Base-by-base conservation (phyloP, 1,284 basidiomycete species). In the Leccinum huronense region DNA sequence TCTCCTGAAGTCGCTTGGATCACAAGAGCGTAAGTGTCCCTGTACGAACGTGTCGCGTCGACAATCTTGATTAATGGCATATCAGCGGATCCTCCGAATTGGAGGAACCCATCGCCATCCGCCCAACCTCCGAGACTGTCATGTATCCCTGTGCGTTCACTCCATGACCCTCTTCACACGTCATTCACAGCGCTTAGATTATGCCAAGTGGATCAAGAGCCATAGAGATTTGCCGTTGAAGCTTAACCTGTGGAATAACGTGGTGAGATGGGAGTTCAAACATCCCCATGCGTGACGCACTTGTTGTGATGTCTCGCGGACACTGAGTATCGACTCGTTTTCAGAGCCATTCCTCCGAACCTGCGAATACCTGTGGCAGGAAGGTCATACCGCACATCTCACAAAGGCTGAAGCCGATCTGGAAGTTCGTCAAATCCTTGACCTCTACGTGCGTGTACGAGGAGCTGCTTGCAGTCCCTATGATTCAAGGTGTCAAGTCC, bases 221-320 rank as follows among this genome's bases (percentile, higher is more conserved):
- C 92, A 99, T 79, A 93, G 97, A 70, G 97, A 99, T 77, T 89
- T 99, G 60, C 97, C 97, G 6, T 82, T 99, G 71, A 97, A 97
- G 79, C 85, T 99, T 64, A 99, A 99, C 81, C 94, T 98, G 79
- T 99, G 97, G 97, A 98, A 98, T 83, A 95, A 89, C 70, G 96
- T 99, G 72, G 97, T 99, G 33, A 90, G 97, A 67, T 99, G 97
- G 97, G 97, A 99, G 79, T 99, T 99, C 85, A 99, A 99, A 82
- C 97, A 97, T 79, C 97, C 97, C 62, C 95, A 89, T 91, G 69
- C 71, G 80, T 71, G 30, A 59, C 62, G 5, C 53, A 57, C 19
- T n/a, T 5, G 19, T 34, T 14, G 10, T 59, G 23, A 5, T 40
- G 14, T 58, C 7, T 23, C 14, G n/a, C 5, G 1, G 23, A 58